Percentiles rank a stretch among this genome's conserved stretches.
These are phyloP conservation scores for Rhamnella rubrinervis DNA, from an alignment of 331 rosid species.

Conservation along the genomic window DNA sequence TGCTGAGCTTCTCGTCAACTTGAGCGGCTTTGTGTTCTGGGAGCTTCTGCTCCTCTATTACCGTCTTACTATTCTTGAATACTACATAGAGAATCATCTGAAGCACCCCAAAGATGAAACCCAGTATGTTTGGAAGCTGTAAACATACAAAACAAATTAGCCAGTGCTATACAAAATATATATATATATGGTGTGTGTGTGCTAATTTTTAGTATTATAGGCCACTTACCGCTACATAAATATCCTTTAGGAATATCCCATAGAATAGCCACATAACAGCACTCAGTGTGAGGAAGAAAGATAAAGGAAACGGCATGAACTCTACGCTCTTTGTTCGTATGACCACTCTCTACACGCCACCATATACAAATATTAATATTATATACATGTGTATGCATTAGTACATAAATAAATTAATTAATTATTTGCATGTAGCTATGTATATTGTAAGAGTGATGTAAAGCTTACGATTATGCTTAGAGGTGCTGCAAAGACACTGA, in stretches of 20 bases:
- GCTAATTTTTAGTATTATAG: no score
- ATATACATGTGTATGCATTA: no score
- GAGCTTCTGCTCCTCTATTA: slow-evolving; percentile 39
- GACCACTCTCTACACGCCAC: slow-evolving; percentile 55
- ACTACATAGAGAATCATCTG: slow-evolving; percentile 66
- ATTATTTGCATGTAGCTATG: no score
- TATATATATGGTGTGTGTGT: background rate
- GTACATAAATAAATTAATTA: no score
- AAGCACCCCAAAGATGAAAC: slow-evolving; percentile 63
- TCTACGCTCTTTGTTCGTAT: slow-evolving; percentile 91
- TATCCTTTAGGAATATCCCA: slow-evolving; percentile 65
- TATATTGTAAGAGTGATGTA: background rate
- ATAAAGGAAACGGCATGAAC: slow-evolving; percentile 78
- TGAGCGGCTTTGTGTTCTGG: slow-evolving; percentile 56
- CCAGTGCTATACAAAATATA: background rate
- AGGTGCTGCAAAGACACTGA: slow-evolving; percentile 87
- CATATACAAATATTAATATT: background rate
- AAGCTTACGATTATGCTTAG: slow-evolving; percentile 67
- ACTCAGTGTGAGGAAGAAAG: slow-evolving; percentile 79
- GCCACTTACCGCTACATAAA: slow-evolving; percentile 72
- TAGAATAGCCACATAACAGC: slow-evolving; percentile 70
- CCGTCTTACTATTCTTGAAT: slow-evolving; percentile 46
- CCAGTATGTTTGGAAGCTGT: slow-evolving; percentile 88
- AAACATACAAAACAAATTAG: background rate
- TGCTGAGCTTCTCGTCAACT: slow-evolving; percentile 22